These are phyloP conservation scores for Lagenidium sp. DNA, from an alignment of 352 stramenopile species.

Conservation along the genomic window DNA sequence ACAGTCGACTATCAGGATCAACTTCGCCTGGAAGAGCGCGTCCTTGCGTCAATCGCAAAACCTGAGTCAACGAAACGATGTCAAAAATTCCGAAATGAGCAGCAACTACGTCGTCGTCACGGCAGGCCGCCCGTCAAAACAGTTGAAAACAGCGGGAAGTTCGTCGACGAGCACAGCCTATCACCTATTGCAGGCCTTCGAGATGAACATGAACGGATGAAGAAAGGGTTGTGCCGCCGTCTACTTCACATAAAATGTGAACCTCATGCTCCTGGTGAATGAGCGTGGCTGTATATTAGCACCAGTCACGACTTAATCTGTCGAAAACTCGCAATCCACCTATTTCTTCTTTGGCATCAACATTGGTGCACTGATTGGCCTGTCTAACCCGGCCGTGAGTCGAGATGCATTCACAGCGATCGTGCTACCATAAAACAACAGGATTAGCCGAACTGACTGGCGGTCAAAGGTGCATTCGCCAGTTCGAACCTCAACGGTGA, in stretches of 20 bases:
- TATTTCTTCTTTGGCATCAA: slow-evolving; percentile 32
- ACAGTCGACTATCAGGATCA: too few relatives aligned
- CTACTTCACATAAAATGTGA: slow-evolving; percentile 24
- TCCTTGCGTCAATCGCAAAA: neutral
- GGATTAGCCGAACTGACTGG: neutral
- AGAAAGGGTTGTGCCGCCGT: slow-evolving; percentile 22
- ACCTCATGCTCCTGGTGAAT: neutral
- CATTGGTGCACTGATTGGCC: slow-evolving; percentile 43
- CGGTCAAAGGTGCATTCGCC: neutral
- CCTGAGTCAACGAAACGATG: neutral
- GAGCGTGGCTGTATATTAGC: too few relatives aligned
- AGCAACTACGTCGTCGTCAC: slow-evolving; percentile 26
- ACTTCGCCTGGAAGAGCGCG: slow-evolving; percentile 1
- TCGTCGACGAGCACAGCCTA: slow-evolving; percentile 26
- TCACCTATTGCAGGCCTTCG: slow-evolving; percentile 8
- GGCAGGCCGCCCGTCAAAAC: slow-evolving; percentile 24
- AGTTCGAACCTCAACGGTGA: slow-evolving; percentile 10
- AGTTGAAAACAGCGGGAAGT: slow-evolving; percentile 21
- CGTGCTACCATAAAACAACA: slow-evolving; percentile 3
- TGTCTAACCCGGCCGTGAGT: slow-evolving; percentile 3
- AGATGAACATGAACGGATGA: slow-evolving; percentile 29
- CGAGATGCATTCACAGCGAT: slow-evolving; percentile 36
- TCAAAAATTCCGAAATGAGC: too few relatives aligned
- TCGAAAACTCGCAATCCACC: neutral
- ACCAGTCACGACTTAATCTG: too few relatives aligned